A percentile compares a stretch with the other conserved stretches of the same genome.
Evolutionary conservation across 345 rosid species (phyloP).

Genomic region (Hibiscus syriacus): DNA sequence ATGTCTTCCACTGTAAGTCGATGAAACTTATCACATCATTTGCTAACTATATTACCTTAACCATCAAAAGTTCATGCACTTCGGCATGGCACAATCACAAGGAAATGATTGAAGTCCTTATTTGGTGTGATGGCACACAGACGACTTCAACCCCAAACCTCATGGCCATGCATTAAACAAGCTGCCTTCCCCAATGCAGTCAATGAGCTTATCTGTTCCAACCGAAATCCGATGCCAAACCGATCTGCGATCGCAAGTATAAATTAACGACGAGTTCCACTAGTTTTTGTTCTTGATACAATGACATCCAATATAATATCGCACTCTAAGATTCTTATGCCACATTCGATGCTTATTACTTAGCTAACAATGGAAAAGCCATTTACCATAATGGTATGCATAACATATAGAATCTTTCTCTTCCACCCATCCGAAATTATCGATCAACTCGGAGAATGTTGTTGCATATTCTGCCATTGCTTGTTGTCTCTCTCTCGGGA

Average conservation of each 20-base stretch:
- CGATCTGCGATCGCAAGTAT: neutral
- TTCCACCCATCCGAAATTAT: slow-evolving; percentile 11
- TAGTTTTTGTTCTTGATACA: too few species aligned
- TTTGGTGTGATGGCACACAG: neutral
- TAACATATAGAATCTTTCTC: slow-evolving; percentile 1
- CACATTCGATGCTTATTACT: neutral
- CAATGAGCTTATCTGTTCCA: neutral
- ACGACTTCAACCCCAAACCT: neutral
- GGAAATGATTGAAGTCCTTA: neutral
- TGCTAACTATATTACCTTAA: neutral
- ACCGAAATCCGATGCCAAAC: neutral
- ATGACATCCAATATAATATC: neutral
- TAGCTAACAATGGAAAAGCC: neutral
- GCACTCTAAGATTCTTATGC: neutral
- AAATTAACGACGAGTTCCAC: neutral
- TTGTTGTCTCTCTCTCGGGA: slow-evolving; percentile 56
- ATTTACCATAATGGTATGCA: slow-evolving; percentile 1
- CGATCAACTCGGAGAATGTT: slow-evolving; percentile 60
- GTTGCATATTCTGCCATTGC: slow-evolving; percentile 52
- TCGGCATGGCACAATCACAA: neutral
- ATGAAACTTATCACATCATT: neutral
- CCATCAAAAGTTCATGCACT: neutral
- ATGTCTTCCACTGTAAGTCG: neutral
- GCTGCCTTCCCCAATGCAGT: neutral
- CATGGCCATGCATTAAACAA: neutral